phyloP scores from a whole-genome alignment of 441 rosid species.

The Croton setiger region DNA sequence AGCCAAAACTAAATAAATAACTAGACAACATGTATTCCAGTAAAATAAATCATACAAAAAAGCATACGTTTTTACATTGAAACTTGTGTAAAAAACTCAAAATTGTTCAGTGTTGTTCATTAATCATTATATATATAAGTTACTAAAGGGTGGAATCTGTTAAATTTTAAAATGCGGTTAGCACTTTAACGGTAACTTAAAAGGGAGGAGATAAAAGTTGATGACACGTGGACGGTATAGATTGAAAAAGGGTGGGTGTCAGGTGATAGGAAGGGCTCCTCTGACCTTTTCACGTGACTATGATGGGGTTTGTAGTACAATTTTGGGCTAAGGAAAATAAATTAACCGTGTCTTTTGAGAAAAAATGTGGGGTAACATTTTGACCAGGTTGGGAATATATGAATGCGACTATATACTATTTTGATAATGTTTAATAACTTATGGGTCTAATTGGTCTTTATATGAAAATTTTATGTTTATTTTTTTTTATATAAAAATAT shows the following conservation, averaged over 20 bases:
- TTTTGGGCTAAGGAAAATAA: not conserved
- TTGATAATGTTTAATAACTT: too few species aligned
- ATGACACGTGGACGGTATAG: conserved; percentile 28
- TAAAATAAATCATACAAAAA: not conserved
- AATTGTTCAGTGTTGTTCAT: too few species aligned
- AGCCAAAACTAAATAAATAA: conserved; percentile 15
- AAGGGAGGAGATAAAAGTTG: not conserved
- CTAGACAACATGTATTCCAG: conserved; percentile 11
- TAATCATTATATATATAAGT: too few species aligned
- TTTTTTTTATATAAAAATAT: too few species aligned
- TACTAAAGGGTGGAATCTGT: not conserved
- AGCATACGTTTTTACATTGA: conserved; percentile 6
- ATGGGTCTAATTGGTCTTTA: too few species aligned
- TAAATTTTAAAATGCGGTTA: conserved; percentile 17
- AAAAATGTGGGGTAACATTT: conserved; percentile 3
- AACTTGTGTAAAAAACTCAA: conserved; percentile 15
- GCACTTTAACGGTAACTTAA: conserved; percentile 20
- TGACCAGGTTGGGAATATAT: not conserved
- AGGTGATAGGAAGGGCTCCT: conserved; percentile 8
- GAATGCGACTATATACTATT: too few species aligned
- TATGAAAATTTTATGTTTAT: too few species aligned
- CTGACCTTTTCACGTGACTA: conserved; percentile 44
- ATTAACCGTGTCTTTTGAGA: not conserved
- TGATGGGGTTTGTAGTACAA: conserved; percentile 21
- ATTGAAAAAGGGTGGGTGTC: conserved; percentile 17